A percentile compares a stretch with the other conserved stretches of the same genome.
Conservation (phyloP, 192 early-diverging fungal genomes). For the Coemansia sp. region DNA sequence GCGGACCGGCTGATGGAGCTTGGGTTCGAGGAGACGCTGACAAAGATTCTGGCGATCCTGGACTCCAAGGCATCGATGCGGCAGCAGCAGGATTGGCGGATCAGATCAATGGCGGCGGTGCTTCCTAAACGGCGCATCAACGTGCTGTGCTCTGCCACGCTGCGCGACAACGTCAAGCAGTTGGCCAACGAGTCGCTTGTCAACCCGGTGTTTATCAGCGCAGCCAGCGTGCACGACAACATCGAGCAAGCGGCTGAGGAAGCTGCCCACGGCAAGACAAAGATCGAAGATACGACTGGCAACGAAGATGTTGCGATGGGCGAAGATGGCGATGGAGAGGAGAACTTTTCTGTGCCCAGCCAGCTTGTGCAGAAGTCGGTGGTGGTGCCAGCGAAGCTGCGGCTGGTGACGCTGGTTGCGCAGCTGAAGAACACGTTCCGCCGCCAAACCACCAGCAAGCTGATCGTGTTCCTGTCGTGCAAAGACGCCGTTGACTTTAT, state of each 20-base stretch:
- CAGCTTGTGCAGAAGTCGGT: slow-evolving; percentile 88
- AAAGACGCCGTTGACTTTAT: slow-evolving; percentile 96
- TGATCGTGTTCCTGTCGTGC: slow-evolving; percentile 93
- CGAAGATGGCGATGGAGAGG: slow-evolving; percentile 25
- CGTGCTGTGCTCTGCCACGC: slow-evolving; percentile 89
- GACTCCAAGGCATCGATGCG: slow-evolving; percentile 46
- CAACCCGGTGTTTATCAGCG: slow-evolving; percentile 79
- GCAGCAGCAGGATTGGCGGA: slow-evolving; percentile 15
- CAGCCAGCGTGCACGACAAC: slow-evolving; percentile 47
- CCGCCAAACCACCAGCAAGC: slow-evolving; percentile 37
- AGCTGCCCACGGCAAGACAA: slow-evolving; percentile 22
- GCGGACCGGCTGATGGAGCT: slow-evolving; percentile 95
- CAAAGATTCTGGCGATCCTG: slow-evolving; percentile 66
- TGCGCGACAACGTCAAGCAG: slow-evolving; percentile 78
- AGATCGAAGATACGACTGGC: background rate
- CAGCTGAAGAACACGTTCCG: slow-evolving; percentile 63
- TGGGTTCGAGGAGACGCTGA: slow-evolving; percentile 83
- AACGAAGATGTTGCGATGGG: slow-evolving; percentile 41
- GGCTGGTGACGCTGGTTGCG: slow-evolving; percentile 81
- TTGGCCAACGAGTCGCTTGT: slow-evolving; percentile 77
- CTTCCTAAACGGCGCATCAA: slow-evolving; percentile 72
- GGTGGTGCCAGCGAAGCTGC: slow-evolving; percentile 86
- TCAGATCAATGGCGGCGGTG: slow-evolving; percentile 34
- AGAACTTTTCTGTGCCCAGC: slow-evolving; percentile 70
- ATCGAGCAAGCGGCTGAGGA: slow-evolving; percentile 40